These are phyloP conservation scores for Phytophthora aleatoria DNA, from an alignment of 352 stramenopile genomes.

Conservation along the genomic window DNA sequence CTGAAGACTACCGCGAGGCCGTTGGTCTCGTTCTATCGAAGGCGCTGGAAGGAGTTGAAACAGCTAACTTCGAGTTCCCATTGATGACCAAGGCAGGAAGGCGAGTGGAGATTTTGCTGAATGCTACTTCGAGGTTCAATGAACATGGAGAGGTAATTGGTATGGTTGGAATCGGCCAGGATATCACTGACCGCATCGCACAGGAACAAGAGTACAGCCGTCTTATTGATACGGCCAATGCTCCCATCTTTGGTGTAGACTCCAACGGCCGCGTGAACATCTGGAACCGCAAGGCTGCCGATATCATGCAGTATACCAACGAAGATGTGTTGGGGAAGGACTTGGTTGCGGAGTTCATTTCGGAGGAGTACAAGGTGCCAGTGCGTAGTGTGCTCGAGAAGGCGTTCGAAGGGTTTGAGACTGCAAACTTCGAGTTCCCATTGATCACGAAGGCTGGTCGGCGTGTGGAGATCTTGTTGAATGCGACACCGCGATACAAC, in stretches of 20 bases:
- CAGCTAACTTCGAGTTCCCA: conserved; percentile 76
- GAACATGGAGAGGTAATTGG: conserved; percentile 66
- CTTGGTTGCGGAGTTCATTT: conserved; percentile 77
- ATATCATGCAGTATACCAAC: conserved; percentile 79
- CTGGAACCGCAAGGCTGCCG: conserved; percentile 76
- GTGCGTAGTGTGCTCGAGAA: conserved; percentile 59
- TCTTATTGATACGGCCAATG: conserved; percentile 85
- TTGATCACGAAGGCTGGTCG: conserved; percentile 56
- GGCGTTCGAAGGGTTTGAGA: conserved; percentile 46
- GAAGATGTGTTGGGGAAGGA: conserved; percentile 67
- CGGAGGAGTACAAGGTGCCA: conserved; percentile 50
- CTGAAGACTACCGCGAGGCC: conserved; percentile 52
- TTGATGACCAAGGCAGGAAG: conserved; percentile 73
- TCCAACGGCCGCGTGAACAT: conserved; percentile 71
- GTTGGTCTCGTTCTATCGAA: conserved; percentile 51
- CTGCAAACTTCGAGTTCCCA: conserved; percentile 64
- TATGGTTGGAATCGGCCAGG: conserved; percentile 71
- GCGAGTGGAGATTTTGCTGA: conserved; percentile 78
- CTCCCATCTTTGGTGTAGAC: conserved; percentile 80
- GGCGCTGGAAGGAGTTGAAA: conserved; percentile 50
- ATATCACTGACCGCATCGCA: conserved; percentile 62
- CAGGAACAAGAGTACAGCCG: conserved; percentile 81
- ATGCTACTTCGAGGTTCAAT: conserved; percentile 62
- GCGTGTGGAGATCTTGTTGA: conserved; percentile 67
- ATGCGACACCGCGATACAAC: conserved; percentile 77